Evolutionary conservation across 768 basidiomycete species (phyloP), one percentile per base, ranked within the genome.

Genomic region (Flagelloscypha sp.): DNA sequence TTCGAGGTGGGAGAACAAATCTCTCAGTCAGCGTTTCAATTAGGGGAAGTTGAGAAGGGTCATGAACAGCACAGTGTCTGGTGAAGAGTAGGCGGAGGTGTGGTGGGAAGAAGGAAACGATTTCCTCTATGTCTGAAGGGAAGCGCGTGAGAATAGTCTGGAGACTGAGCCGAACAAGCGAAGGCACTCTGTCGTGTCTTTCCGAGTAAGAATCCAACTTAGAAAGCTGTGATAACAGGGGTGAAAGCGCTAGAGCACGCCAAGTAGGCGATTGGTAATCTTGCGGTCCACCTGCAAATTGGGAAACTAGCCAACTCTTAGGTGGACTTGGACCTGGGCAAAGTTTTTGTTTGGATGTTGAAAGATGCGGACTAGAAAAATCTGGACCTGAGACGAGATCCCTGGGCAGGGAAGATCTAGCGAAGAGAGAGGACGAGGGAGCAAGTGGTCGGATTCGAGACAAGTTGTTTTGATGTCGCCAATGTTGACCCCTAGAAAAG

Each of bases 51-150:
- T 4, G 66, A 57, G 13, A 85, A 55, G 2, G 84, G 84, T 1
- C 51, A 36, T 76, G 65, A 9, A 83, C 54, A 17, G 80, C 74
- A 5, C 70, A 58, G 42, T 76, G 66, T 3, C 79, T 72, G 20
- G 84, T 57, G 12, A 84, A 59, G 21, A 65, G 65, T 22, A 71
- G 70, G 15, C 74, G 66, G 13, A 84, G 63, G 48, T 84, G 80
- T 1, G 58, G 50, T 0, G 79, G 75, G 10, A 86, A 59, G 40
- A 57, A 68, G 0, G 70, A 65, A 2, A 65, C 58, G 29, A 79
- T 50, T 17, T 66, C 55, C 16, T 66, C 56, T 7, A 48, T 43
- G 37, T 48, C 30, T 3, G 53, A 58, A 6, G 65, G 49, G 30
- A 52, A 70, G 3, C 55, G 36, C 1, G 59, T 45, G 9, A 74